These are phyloP conservation scores for Mytilinidion resinicola DNA, from an alignment of 495 filamentous ascomycete species.

Conservation along the genomic window DNA sequence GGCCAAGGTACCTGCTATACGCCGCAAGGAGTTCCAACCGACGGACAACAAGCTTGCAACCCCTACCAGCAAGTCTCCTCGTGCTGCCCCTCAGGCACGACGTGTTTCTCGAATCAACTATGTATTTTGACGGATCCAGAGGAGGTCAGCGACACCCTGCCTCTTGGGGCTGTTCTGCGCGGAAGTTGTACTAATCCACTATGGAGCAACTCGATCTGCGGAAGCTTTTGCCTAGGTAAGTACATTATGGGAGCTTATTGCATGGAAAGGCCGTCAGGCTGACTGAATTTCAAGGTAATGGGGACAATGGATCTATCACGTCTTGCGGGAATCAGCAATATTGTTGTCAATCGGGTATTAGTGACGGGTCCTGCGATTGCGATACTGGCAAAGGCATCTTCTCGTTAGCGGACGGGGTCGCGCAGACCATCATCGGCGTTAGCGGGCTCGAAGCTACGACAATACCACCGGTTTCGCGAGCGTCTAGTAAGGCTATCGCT, in stretches of 20 bases:
- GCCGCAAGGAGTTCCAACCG: slow-evolving; percentile 1
- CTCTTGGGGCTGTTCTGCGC: slow-evolving; percentile 5
- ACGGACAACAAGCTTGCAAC: slow-evolving; percentile 9
- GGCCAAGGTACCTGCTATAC: slow-evolving; percentile 3
- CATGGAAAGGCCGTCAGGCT: not conserved
- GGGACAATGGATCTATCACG: not conserved
- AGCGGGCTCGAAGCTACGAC: not conserved
- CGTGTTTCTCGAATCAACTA: slow-evolving; percentile 9
- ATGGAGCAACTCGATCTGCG: slow-evolving; percentile 12
- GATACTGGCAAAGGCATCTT: not conserved
- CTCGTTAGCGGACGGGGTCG: not conserved
- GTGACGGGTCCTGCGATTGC: not conserved
- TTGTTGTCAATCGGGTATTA: not conserved
- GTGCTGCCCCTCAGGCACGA: slow-evolving; percentile 12
- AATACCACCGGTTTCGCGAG: not conserved
- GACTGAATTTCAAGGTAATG: not conserved
- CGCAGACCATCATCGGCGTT: slow-evolving; percentile 6
- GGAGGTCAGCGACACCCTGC: not conserved
- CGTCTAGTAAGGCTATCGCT: not conserved
- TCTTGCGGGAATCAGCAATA: slow-evolving; percentile 4
- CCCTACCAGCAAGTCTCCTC: slow-evolving; percentile 4
- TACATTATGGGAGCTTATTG: not conserved
- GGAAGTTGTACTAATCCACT: slow-evolving; percentile 9
- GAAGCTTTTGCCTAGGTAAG: slow-evolving; percentile 9
- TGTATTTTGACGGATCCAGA: slow-evolving; percentile 10